Evolutionary conservation across 2,329 filamentous ascomycete genomes (phyloP).

Genomic region (Kalaharituber pfeilii): DNA sequence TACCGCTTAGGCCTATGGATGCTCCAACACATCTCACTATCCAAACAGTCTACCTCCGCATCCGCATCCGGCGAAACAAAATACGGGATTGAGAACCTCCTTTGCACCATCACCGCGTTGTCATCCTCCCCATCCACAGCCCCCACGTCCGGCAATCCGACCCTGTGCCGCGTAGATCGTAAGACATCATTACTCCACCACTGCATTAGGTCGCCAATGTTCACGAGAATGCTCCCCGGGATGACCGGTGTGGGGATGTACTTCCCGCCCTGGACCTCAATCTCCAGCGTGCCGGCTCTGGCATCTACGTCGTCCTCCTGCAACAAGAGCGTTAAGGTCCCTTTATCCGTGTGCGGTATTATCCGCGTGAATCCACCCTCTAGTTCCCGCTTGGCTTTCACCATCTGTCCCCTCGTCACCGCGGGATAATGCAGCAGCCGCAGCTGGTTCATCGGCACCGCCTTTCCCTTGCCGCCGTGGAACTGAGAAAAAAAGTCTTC

Average conservation of each 20-base stretch:
- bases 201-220: conserved; percentile 1
- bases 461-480: neutral
- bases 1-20: neutral
- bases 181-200: conserved; percentile 4
- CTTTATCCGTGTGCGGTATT: conserved; percentile 1
- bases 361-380: conserved; percentile 1
- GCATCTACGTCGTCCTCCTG: conserved; percentile 2
- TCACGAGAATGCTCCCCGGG: neutral
- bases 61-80: neutral
- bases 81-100: neutral
- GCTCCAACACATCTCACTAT: neutral
- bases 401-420: neutral
- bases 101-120: neutral
- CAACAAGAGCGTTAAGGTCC: neutral
- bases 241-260: neutral
- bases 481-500: neutral
- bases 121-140: neutral
- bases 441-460: neutral
- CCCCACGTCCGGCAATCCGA: neutral
- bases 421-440: neutral
- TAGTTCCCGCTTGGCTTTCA: no score
- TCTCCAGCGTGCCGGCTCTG: neutral
- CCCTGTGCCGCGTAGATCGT: neutral
- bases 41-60: neutral
- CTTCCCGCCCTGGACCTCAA: neutral